Percentiles rank a stretch among this genome's conserved stretches.
phyloP scores from a whole-genome alignment of 2,329 filamentous ascomycete genomes.

The Fusarium mangiferae region DNA sequence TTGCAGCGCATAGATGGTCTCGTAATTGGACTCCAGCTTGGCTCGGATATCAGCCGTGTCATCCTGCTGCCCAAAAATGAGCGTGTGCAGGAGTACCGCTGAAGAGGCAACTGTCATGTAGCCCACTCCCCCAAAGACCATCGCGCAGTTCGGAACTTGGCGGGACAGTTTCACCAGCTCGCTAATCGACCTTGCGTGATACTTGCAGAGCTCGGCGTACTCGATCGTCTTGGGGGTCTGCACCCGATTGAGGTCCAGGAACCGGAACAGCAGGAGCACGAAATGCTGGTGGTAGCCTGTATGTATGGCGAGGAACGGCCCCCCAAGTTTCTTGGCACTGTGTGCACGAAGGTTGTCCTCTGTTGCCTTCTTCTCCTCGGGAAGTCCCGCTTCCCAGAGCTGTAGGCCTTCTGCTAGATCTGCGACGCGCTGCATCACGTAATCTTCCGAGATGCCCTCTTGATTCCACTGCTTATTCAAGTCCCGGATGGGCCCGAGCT shows the following conservation, averaged over 20 bases:
- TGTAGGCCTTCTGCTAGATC: neutral
- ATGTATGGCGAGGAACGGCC: slow-evolving; percentile 9
- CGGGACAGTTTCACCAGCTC: neutral
- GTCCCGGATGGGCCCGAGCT: slow-evolving; percentile 1
- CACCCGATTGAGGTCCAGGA: neutral
- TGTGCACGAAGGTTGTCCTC: slow-evolving; percentile 4
- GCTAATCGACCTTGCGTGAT: neutral
- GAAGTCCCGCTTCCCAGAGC: neutral
- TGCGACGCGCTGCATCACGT: slow-evolving; percentile 5
- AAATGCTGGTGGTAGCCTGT: slow-evolving; percentile 12
- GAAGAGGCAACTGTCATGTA: slow-evolving; percentile 10
- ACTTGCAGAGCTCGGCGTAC: slow-evolving; percentile 5
- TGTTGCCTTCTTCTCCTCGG: slow-evolving; percentile 1
- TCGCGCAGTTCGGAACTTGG: slow-evolving; percentile 1
- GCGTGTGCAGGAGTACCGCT: neutral
- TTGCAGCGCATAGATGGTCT: slow-evolving; percentile 6
- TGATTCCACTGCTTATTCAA: slow-evolving; percentile 7
- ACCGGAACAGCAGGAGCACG: neutral
- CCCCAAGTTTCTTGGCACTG: slow-evolving; percentile 1
- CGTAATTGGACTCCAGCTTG: slow-evolving; percentile 4
- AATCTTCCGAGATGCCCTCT: neutral
- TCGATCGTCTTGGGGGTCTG: slow-evolving; percentile 4
- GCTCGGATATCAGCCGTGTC: slow-evolving; percentile 3
- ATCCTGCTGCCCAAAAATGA: slow-evolving; percentile 1
- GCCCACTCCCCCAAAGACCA: slow-evolving; percentile 5